Percentiles rank a stretch among this genome's conserved stretches.
phyloP scores from a whole-genome alignment of 2,329 filamentous ascomycete species.

The Diaporthe eres region DNA sequence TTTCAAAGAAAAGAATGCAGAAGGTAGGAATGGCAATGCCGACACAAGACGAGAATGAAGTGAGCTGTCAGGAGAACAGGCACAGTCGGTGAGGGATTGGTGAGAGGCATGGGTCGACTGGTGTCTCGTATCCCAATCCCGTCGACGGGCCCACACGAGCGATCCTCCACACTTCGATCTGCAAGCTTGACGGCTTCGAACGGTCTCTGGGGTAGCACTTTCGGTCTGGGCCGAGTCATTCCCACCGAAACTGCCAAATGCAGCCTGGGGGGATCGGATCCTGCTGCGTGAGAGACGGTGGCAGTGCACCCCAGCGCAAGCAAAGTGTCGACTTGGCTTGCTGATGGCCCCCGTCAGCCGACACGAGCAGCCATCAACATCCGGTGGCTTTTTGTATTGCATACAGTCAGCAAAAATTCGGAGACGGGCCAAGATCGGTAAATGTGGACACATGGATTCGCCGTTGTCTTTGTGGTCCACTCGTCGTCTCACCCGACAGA shows the following conservation, averaged over 20 bases:
- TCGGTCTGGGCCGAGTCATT: conserved; percentile 32
- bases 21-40: not conserved
- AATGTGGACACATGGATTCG: conserved; percentile 21
- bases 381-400: not conserved
- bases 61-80: conserved; percentile 1
- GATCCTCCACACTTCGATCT: conserved; percentile 11
- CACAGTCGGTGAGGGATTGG: not conserved
- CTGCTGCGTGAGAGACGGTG: not conserved
- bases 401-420: conserved; percentile 14
- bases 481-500: conserved; percentile 13
- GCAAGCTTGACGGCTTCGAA: not conserved
- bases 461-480: not conserved
- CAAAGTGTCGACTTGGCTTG: not conserved
- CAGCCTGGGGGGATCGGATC: conserved; percentile 5
- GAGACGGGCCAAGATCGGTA: conserved; percentile 20
- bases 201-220: conserved; percentile 2
- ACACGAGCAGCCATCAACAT: conserved; percentile 3
- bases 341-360: not conserved
- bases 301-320: not conserved
- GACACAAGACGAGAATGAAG: not conserved
- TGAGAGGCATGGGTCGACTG: not conserved
- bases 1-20: not conserved
- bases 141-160: not conserved
- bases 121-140: conserved; percentile 21
- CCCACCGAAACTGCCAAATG: not conserved